These are phyloP conservation scores for Hypoxylon sp. DNA, from an alignment of 2,329 filamentous ascomycete species.

Conservation along the genomic window DNA sequence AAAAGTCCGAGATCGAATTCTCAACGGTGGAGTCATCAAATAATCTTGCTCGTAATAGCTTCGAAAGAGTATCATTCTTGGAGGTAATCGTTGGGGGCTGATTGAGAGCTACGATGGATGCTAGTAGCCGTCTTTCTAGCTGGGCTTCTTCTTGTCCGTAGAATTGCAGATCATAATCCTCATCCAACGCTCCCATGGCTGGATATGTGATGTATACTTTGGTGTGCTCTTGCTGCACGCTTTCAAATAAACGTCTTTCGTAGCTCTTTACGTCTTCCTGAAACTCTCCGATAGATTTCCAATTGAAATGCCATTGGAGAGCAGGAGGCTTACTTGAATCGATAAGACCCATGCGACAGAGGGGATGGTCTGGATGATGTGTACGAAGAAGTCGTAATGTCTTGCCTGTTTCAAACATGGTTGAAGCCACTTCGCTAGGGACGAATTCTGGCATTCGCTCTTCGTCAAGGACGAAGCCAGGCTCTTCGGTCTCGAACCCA, in stretches of 20 bases:
- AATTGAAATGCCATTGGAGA: conserved; percentile 77
- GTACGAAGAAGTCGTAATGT: conserved; percentile 78
- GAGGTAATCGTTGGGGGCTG: conserved; percentile 46
- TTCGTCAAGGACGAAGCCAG: conserved; percentile 72
- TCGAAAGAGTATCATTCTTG: conserved; percentile 54
- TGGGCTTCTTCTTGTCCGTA: conserved; percentile 62
- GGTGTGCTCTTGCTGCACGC: conserved; percentile 21
- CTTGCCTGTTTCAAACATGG: conserved; percentile 83
- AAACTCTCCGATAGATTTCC: conserved; percentile 74
- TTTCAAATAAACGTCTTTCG: conserved; percentile 56
- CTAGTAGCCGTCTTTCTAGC: conserved; percentile 61
- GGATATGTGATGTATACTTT: neutral
- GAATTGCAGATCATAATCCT: conserved; percentile 54
- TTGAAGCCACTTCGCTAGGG: conserved; percentile 73
- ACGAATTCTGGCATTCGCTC: conserved; percentile 79
- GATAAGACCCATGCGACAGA: conserved; percentile 66
- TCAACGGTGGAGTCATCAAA: conserved; percentile 45
- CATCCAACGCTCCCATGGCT: conserved; percentile 17
- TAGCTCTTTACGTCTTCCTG: conserved; percentile 69
- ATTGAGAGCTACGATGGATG: conserved; percentile 63
- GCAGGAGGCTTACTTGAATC: conserved; percentile 63
- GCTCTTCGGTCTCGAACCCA: conserved; percentile 66
- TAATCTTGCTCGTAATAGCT: conserved; percentile 56
- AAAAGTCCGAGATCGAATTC: conserved; percentile 50
- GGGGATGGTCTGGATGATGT: conserved; percentile 77